phyloP scores from a whole-genome alignment of 2,329 filamentous ascomycete species.

The Eurotiales sp. region DNA sequence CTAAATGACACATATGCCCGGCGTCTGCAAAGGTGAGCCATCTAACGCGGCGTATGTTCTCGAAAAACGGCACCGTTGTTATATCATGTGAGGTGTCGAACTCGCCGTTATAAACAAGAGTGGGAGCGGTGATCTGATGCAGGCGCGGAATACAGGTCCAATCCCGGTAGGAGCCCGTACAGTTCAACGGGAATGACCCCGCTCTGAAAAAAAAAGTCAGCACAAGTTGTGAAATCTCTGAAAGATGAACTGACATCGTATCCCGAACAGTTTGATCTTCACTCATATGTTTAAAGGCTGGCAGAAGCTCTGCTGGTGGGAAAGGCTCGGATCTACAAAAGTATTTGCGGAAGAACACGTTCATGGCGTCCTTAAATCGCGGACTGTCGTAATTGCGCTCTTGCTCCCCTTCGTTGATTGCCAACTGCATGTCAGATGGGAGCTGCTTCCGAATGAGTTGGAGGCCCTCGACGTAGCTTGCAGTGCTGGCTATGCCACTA shows the following conservation, averaged over 20 bases:
- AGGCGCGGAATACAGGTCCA: background rate
- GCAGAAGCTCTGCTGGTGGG: constrained; percentile 2
- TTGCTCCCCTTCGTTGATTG: constrained; percentile 4
- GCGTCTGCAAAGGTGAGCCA: constrained; percentile 3
- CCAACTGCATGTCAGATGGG: background rate
- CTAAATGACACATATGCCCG: constrained; percentile 2
- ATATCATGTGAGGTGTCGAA: constrained; percentile 1
- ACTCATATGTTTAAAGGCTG: constrained; percentile 4
- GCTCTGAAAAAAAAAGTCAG: constrained; percentile 3
- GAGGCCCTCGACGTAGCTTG: background rate
- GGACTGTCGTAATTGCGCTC: background rate
- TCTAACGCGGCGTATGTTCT: background rate
- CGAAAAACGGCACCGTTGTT: constrained; percentile 1
- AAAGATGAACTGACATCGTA: background rate
- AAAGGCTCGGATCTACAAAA: background rate
- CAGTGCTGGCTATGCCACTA: constrained; percentile 1
- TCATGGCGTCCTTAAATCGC: background rate
- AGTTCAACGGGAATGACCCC: background rate
- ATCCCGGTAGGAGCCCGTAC: constrained; percentile 3
- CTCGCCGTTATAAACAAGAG: constrained; percentile 3
- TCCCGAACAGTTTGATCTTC: background rate
- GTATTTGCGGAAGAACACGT: constrained; percentile 5
- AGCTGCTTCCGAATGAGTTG: background rate
- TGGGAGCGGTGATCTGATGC: background rate
- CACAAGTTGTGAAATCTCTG: background rate